Evolutionary conservation across 2,329 filamentous ascomycete genomes (phyloP), one percentile per base, ranked within the genome.

Genomic region (Cytospora leucostoma): DNA sequence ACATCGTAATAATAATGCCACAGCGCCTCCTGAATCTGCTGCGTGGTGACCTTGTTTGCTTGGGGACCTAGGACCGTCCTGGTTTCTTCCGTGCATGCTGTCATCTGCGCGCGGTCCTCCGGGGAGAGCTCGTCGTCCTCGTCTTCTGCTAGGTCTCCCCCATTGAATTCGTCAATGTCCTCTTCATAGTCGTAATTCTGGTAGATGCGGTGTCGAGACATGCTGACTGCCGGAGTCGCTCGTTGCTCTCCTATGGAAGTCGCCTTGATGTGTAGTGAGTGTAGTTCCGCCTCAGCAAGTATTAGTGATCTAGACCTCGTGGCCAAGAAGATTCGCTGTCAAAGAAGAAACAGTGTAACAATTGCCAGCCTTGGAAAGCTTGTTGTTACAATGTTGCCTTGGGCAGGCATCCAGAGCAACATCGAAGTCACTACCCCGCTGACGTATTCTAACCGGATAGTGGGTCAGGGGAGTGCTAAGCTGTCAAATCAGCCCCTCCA

Each of bases 1-100:
- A 97, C 82, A 71, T 99, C 93, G 74, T 93, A 98, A 75, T 94
- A 98, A 76, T 97, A 97, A 76, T 99, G 87, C 92, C 93, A 98
- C 17, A 99, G 77, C 0, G 93, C 85, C 66, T 98, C 94, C 74
- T 96, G 87, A 66, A 97, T 94, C 72, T 97, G 89, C 44, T 72
- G 75, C 53, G 75, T 77, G 40, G 81, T 84, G 69, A 88, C 81
- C 66, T 84, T 86, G 67, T 77, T 77, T 37, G 82, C 79, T 65
- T 85, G 80, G 11, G 78, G 75, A 7, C 87, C 89, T n/a, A 97
- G 79, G 10, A 83, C 82, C 66, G 81, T 80, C 64, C 85, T 83
- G 40, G 96, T 89, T 67, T 88, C 82, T 47, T 82, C 79, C 0
- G 88, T 92, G 57, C 88, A 89, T 47, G 84, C 75, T 47, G 83